Evolutionary conservation across 768 basidiomycete species (phyloP), one percentile per base, ranked within the genome.

Genomic region (Strobilomyces echinocephalus): DNA sequence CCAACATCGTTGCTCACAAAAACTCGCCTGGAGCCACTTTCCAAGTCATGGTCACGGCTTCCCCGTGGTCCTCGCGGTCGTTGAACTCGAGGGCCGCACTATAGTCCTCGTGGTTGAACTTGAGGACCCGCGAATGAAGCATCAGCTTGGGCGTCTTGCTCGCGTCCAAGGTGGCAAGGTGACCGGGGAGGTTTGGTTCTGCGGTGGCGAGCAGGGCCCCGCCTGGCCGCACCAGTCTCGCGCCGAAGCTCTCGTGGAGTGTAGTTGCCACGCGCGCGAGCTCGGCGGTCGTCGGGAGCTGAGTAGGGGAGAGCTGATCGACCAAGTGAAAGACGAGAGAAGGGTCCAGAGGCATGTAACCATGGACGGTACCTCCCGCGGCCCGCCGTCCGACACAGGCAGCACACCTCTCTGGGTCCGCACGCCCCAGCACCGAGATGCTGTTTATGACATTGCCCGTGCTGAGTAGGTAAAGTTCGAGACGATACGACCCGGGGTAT

Each of bases 401-500:
- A n/a, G 54, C 31, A 34, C 61, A 63, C 0, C 47, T 41, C 1
- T 52, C 42, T 1, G 54, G 52, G 9, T 52, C 24, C 1, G 35
- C 44, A 0, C 61, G 61, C 5, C 46, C 54, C 8, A 62, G 50
- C 3, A 63, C 61, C 0, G 54, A 56, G 46, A 54, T 47, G 24
- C 34, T 63, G 54, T 62, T 63, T 8, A 62, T 45, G 26, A 63
- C 50, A 0, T 46, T 38, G n/a, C 2, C 9, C 0, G 16, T 0
- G 8, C 18, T 8, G 18, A 21, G 42, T 12, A 62, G 8, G 50
- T 46, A 56, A 8, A 62, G 54, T n/a, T 62, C 61, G 41, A 62
- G 61, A 35, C 58, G 57, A 10, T 62, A 49, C 24, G 61, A 62
- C 38, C 61, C 61, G 3, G 40, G 5, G 50, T 50, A 60, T 15